Percentiles rank a stretch among this genome's conserved stretches.
Conservation (phyloP, 2,329 filamentous ascomycete species). For the Cercospora janseana region DNA sequence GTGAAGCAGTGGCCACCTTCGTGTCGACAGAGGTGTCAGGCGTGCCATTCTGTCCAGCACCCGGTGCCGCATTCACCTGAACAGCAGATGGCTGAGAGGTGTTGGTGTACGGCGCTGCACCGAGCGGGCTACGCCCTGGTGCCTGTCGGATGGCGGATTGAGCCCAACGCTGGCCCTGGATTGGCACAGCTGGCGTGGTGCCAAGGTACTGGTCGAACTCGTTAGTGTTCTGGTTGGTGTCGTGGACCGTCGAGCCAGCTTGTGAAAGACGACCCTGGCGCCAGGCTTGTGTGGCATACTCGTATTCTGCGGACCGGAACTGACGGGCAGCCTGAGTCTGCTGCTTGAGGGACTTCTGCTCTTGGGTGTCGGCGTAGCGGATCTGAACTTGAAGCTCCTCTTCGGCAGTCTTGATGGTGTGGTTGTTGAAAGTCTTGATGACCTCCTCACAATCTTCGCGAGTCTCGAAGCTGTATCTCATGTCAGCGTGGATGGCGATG, state of each 20-base stretch:
- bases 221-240: conserved; percentile 32
- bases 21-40: conserved; percentile 21
- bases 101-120: conserved; percentile 29
- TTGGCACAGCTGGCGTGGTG: conserved; percentile 33
- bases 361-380: conserved; percentile 92
- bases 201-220: conserved; percentile 42
- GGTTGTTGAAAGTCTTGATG: conserved; percentile 80
- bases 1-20: conserved; percentile 28
- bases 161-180: conserved; percentile 39
- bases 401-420: conserved; percentile 55
- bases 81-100: conserved; percentile 29
- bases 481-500: conserved; percentile 24
- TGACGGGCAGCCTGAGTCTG: conserved; percentile 92
- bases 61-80: conserved; percentile 26
- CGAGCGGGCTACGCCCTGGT: conserved; percentile 30
- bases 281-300: conserved; percentile 37
- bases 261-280: conserved; percentile 35
- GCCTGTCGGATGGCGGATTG: conserved; percentile 32
- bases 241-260: conserved; percentile 26
- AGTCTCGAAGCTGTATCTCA: conserved; percentile 69
- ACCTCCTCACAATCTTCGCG: conserved; percentile 89
- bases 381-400: conserved; percentile 85
- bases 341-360: conserved; percentile 94
- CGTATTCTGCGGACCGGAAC: conserved; percentile 93
- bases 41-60: conserved; percentile 21